Evolutionary conservation across 305 asterid genomes (phyloP), one percentile per base, ranked within the genome.

Genomic region (Ajuga reptans): DNA sequence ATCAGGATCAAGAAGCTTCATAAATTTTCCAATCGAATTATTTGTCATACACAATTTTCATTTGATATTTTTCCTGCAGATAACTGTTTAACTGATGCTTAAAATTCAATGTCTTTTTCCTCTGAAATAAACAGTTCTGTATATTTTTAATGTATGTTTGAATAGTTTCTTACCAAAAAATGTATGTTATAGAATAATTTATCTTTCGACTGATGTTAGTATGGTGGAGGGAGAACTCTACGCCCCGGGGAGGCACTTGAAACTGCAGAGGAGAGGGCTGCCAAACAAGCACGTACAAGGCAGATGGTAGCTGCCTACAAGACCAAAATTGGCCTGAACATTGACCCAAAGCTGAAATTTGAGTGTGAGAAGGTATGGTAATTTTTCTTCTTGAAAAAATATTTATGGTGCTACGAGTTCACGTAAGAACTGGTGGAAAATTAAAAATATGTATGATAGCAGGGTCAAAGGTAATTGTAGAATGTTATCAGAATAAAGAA

Each of bases 171-270:
- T 27, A 27, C 31, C 1, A 27, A 27, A 1, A 27, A 27, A 16
- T 51, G 14, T 61, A 12, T 15, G 12, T 21, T 29, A 6, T 68
- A 0, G 18, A 33, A 17, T 34, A 9, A 29, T 56, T 69, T 54
- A 52, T 68, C 24, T 29, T 62, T 69, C 70, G 27, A 51, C 65
- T 56, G 70, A 45, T 69, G 52, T 29, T 60, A 93, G 98, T 92
- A 72, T 68, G 97, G 97, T 66, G 98, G 98, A 8, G 98, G 98
- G 74, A 88, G 89, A 84, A 82, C 69, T 76, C 34, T 90, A 78
- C 90, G 80, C 15, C 95, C 96, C n/a, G 98, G 98, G 36, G 92
- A 90, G 71, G 84, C 72, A 5, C 95, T 93, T 67, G 97, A 93
- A 71, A 87, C 92, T 41, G 80, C 77, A 49, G 96, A 86, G 75